Evolutionary conservation across 495 filamentous ascomycete genomes (phyloP), one percentile per base, ranked within the genome.

Genomic region (Aspergillus bertholletiae): DNA sequence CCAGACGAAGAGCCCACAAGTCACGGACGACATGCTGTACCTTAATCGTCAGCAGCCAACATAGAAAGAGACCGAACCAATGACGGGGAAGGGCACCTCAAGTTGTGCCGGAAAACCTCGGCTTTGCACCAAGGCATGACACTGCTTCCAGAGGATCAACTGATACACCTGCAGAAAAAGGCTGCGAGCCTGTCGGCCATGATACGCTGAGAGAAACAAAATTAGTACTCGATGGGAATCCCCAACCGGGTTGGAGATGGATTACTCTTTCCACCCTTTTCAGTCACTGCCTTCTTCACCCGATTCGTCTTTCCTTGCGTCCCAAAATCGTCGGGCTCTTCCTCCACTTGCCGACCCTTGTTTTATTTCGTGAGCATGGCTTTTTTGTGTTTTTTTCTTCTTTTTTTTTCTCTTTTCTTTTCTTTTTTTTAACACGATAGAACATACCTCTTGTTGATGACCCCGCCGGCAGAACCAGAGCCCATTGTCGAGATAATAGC

Each of bases 101-200:
- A 89, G 68, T 57, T 88, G 78, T 46, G 73, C 67, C 21, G 87
- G 85, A 56, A 89, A 82, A 1, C 79, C 77, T 62, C 82, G 82
- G 8, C 74, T 68, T 27, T 82, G 72, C 8, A 90, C 72, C 41
- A 92, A 67, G 59, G 77, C 84, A 62, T 82, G 66, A 46, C 81
- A 78, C 75, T 92, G 88, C 66, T 89, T 88, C 74, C 85, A 82
- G 1, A 93, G 71, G 26, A 98, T 82, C n/a, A 97, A 71, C 69
- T 97, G 94, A 49, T 90, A 84, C 60, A 80, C 85, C 66, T 93
- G 85, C 34, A 98, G 72, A 68, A 85, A 96, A n/a, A 96, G 78
- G 55, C 87, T 81, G 50, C 80, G 78, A 23, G 86, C 92, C 39
- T 82, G 73, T 45, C 76, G 74, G 48, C 90, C 91, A 8, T 71